Conservation (phyloP, 768 basidiomycete genomes). For the Termitomyces sp. region DNA sequence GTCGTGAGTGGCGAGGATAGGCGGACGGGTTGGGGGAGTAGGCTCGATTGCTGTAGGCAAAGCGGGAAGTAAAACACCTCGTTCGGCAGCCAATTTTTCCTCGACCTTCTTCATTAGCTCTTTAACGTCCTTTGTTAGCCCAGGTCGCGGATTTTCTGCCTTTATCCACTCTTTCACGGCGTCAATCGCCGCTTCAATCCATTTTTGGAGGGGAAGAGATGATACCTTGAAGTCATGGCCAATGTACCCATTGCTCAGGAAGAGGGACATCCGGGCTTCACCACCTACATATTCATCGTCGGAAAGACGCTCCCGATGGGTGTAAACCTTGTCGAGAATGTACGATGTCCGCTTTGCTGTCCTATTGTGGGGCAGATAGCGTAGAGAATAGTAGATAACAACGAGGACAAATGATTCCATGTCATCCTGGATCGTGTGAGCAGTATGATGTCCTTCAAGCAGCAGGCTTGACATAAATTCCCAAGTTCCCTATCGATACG, state of each 20-base stretch:
- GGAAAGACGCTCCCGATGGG: not conserved
- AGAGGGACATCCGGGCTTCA: not conserved
- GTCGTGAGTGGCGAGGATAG: not conserved
- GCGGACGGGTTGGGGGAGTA: not conserved
- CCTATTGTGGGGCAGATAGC: not conserved
- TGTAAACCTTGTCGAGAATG: not conserved
- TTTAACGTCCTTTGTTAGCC: too few species aligned
- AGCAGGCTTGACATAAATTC: not conserved
- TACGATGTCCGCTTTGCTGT: not conserved
- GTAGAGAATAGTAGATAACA: not conserved
- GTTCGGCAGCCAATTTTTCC: not conserved
- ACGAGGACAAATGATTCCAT: not conserved
- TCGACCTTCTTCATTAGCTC: too few species aligned
- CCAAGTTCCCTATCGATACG: constrained; percentile 1
- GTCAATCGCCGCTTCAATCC: not conserved
- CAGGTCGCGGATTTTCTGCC: not conserved
- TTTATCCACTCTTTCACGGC: not conserved
- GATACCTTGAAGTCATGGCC: not conserved
- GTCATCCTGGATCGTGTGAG: not conserved
- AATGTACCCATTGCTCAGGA: not conserved
- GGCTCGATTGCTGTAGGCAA: not conserved
- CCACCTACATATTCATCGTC: not conserved
- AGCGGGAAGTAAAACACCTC: not conserved
- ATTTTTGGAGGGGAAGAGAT: not conserved
- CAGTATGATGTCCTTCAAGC: not conserved